Evolutionary conservation across 108 stramenopile species (phyloP).

Genomic region (Skeletonema grethae): DNA sequence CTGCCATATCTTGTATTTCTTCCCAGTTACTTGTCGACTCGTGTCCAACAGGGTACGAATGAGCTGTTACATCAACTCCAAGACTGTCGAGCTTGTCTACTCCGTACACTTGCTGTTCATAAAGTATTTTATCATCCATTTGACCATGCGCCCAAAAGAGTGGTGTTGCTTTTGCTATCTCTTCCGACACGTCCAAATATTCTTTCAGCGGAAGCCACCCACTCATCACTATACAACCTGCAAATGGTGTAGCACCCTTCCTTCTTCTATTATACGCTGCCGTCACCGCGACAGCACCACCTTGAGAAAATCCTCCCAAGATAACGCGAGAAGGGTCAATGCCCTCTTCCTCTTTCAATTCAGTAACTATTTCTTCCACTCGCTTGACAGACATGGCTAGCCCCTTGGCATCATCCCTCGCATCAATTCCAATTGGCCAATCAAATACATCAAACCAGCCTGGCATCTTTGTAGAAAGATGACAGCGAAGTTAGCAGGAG

Average conservation of each 20-base stretch:
- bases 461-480: no score
- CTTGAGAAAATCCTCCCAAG: constrained; percentile 53
- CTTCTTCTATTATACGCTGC: constrained; percentile 41
- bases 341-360: constrained; percentile 50
- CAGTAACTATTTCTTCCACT: constrained; percentile 35
- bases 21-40: constrained; percentile 43
- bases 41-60: constrained; percentile 44
- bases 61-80: constrained; percentile 44
- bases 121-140: constrained; percentile 51
- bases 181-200: constrained; percentile 36
- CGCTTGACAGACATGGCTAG: constrained; percentile 35
- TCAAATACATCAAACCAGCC: constrained; percentile 55
- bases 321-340: constrained; percentile 37
- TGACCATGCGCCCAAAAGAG: constrained; percentile 53
- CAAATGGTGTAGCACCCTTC: constrained; percentile 41
- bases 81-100: constrained; percentile 39
- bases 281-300: constrained; percentile 52
- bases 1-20: constrained; percentile 47
- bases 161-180: constrained; percentile 34
- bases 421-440: constrained; percentile 50
- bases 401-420: constrained; percentile 48
- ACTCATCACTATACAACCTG: constrained; percentile 42
- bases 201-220: constrained; percentile 53
- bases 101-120: constrained; percentile 50
- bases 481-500: no score